Base-by-base conservation (phyloP, 148 eudicot species). In the Cornus kousa region DNA sequence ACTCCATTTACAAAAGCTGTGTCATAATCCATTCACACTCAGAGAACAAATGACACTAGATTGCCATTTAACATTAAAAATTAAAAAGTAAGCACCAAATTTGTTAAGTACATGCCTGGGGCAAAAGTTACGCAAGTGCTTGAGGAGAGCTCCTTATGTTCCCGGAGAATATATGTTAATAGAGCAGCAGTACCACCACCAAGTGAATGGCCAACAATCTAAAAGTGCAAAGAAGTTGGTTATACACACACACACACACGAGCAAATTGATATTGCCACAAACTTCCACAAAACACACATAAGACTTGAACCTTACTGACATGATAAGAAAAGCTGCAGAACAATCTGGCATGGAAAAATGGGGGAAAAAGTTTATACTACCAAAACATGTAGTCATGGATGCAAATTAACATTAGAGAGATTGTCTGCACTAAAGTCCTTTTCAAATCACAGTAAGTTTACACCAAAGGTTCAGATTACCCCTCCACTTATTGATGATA, bases 181-280 rank as follows among this genome's bases (percentile, higher is more conserved):
- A 95, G 83, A 33, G 98, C 97, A 87, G 98, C 98, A 83, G 98
- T 95, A 73, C 98, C 98, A 73, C 98, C 98, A 80, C 98, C 98
- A 83, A 95, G 94, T 23, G 98, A 95, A 87, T 95, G 98, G 68
- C 98, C 98, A 79, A 95, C 91, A 80, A 95, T 82, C 98, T 95
- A 88, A 70, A 87, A 81, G 57, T 68, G 53, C 35, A 81, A 9
- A 39, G 55, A 50, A 9, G 23, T 64, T 57, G 33, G 67, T 12
- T 66, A 67, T 12, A 77, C 43, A 1, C 33, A 6, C 13, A 77
- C 43, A 1, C 22, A 6, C 7, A 20, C 0, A 43, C 40, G 55
- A 17, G 59, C 37, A 43, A 55, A 55, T 12, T n/a, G n/a, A 31
- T 48, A 77, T 28, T 46, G 23, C 53, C 11, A 59, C 57, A 46